Evolutionary conservation across 169 alveolate species (phyloP), one percentile per base, ranked within the genome.

Genomic region (Babesia ovis): DNA sequence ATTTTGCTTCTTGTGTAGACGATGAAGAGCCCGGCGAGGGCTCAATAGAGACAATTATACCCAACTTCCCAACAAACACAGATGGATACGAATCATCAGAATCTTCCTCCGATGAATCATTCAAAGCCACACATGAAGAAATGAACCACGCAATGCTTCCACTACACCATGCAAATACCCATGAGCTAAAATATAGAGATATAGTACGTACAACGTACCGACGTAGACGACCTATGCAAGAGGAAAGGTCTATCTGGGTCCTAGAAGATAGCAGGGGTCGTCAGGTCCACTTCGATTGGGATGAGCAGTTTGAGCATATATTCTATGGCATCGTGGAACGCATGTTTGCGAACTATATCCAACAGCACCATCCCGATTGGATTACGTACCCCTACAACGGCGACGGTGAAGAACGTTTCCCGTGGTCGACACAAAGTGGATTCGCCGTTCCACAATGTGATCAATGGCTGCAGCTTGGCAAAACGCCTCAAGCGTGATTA

Each of bases 201-300:
- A 54, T 76, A 32, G 70, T 79, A 16, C 46, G 66, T 59, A 64
- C 77, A 3, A 81, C 89, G 22, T 53, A 58, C 45, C 66, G 89
- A 27, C 35, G 84, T 22, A 68, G 83, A 18, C 53, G 60, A 37
- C 71, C 64, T 37, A 55, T 72, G 68, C 62, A 68, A 22, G 83
- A 66, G 56, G 76, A 64, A 22, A 85, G 85, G 46, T 60, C 92
- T 18, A 87, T 88, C 1, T 91, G 95, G 95, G 41, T 79, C 75
- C 59, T 91, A 14, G 71, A 83, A 56, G 95, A 91, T 67, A 74
- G 72, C 45, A 85, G 82, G 50, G 92, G 92, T 20, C 83, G 79
- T 37, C 85, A 82, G 18, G 75, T 91, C 50, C 92, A 84, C 22
- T 77, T 91, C 51, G 91, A 84, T 54, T 91, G 95, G 95, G 93